Conservation (phyloP, 208 protist genomes). For the Angomonas ambiguus region DNA sequence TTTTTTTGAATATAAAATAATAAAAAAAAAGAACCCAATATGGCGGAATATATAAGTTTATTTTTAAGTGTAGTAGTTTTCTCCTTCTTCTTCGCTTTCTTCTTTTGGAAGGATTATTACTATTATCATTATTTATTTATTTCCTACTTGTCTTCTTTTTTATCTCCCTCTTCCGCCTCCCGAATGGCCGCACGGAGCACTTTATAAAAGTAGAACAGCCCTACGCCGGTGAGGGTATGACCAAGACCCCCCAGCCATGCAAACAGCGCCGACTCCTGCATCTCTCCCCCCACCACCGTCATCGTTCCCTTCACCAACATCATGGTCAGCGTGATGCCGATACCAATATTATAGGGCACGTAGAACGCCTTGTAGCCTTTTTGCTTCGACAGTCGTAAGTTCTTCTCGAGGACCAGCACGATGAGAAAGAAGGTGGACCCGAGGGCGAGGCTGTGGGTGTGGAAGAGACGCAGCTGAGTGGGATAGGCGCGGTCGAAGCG, state of each 20-base stretch:
- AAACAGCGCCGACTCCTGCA: slow-evolving; percentile 23
- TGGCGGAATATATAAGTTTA: no score
- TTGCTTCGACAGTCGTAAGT: slow-evolving; percentile 40
- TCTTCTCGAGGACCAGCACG: slow-evolving; percentile 53
- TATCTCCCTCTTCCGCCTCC: neutral
- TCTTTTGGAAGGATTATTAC: neutral
- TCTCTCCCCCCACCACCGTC: slow-evolving; percentile 35
- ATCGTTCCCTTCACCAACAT: slow-evolving; percentile 56
- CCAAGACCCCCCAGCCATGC: slow-evolving; percentile 38
- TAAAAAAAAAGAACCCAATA: no score
- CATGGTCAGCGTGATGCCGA: slow-evolving; percentile 54
- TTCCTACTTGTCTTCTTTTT: neutral
- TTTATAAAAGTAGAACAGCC: slow-evolving; percentile 55
- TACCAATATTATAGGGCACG: slow-evolving; percentile 46
- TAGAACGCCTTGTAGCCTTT: slow-evolving; percentile 69
- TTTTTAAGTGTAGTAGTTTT: no score
- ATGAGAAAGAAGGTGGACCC: slow-evolving; percentile 54
- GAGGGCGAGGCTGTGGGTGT: slow-evolving; percentile 58
- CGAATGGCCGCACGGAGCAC: slow-evolving; percentile 29
- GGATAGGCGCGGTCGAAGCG: slow-evolving; percentile 28
- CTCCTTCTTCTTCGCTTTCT: neutral
- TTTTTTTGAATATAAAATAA: no score
- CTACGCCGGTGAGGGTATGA: slow-evolving; percentile 33
- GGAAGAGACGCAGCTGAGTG: slow-evolving; percentile 52
- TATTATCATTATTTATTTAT: neutral